Percentiles rank a stretch among this genome's conserved stretches.
These are phyloP conservation scores for Magnolia changhungtana DNA, from an alignment of 164 flowering plant genomes.

Conservation along the genomic window DNA sequence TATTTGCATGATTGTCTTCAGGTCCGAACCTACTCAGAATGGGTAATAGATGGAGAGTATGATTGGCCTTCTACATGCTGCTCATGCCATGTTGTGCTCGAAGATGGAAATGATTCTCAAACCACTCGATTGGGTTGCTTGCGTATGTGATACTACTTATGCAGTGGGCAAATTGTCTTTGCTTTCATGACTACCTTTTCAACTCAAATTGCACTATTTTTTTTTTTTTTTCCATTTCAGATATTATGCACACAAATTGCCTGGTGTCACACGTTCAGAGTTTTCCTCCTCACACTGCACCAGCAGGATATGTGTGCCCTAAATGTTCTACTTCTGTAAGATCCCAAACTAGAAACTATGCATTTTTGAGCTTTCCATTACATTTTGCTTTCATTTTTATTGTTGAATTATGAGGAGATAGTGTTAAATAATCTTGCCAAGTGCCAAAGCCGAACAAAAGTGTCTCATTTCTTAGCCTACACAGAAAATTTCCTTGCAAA, in stretches of 20 bases:
- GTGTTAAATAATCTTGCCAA: background rate
- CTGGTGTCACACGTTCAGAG: constrained; percentile 84
- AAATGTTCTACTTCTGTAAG: constrained; percentile 78
- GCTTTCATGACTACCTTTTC: background rate
- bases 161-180: background rate
- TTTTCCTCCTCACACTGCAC: constrained; percentile 90
- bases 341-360: constrained; percentile 12
- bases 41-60: constrained; percentile 99
- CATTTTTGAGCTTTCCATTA: background rate
- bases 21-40: constrained; percentile 93
- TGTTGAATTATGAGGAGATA: constrained; percentile 4
- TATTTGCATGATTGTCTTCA: constrained; percentile 22
- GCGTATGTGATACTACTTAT: constrained; percentile 57
- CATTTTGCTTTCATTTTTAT: background rate
- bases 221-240: constrained; percentile 33
- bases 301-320: constrained; percentile 94
- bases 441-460: background rate
- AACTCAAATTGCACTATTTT: constrained; percentile 1
- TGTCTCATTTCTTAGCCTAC: background rate
- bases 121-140: constrained; percentile 95
- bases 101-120: constrained; percentile 54
- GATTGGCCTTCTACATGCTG: constrained; percentile 97
- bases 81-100: constrained; percentile 62
- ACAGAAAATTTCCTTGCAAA: background rate
- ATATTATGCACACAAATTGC: constrained; percentile 86